phyloP scores from a whole-genome alignment of 2,329 filamentous ascomycete species.

The Cephalotrichum gorgonifer region DNA sequence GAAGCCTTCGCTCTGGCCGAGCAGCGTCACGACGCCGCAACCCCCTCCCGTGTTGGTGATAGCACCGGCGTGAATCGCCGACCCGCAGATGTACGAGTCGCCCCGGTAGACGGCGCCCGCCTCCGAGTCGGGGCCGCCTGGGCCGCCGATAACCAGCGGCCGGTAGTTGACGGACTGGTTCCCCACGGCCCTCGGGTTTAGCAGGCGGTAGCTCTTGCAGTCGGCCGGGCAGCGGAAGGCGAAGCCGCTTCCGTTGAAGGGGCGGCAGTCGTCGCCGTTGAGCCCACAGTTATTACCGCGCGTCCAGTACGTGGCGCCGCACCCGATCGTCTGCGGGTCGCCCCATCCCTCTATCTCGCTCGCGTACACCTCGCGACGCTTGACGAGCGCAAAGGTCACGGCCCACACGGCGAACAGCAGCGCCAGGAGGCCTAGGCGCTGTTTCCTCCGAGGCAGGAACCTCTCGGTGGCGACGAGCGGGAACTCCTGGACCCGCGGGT shows the following conservation, averaged over 20 bases:
- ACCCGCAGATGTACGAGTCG: conserved; percentile 78
- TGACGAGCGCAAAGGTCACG: conserved; percentile 56
- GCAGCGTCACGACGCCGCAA: conserved; percentile 68
- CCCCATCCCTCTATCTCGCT: conserved; percentile 60
- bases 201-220: conserved; percentile 53
- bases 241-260: conserved; percentile 60
- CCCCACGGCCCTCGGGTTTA: conserved; percentile 68
- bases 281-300: conserved; percentile 63
- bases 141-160: conserved; percentile 59
- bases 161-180: conserved; percentile 54
- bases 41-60: conserved; percentile 63
- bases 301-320: conserved; percentile 60
- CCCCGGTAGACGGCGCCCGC: conserved; percentile 62
- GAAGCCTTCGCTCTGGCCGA: conserved; percentile 58
- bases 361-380: conserved; percentile 49
- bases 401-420: conserved; percentile 58
- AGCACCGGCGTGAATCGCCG: conserved; percentile 76
- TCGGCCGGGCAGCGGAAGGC: conserved; percentile 67
- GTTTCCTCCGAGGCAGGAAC: conserved; percentile 47
- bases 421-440: conserved; percentile 48
- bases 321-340: conserved; percentile 53
- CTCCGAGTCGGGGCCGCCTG: conserved; percentile 26
- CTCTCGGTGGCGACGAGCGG: conserved; percentile 54
- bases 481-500: conserved; percentile 56
- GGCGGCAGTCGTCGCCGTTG: conserved; percentile 64